Evolutionary conservation across 2,329 filamentous ascomycete species (phyloP).

Genomic region (Fusarium sp.): DNA sequence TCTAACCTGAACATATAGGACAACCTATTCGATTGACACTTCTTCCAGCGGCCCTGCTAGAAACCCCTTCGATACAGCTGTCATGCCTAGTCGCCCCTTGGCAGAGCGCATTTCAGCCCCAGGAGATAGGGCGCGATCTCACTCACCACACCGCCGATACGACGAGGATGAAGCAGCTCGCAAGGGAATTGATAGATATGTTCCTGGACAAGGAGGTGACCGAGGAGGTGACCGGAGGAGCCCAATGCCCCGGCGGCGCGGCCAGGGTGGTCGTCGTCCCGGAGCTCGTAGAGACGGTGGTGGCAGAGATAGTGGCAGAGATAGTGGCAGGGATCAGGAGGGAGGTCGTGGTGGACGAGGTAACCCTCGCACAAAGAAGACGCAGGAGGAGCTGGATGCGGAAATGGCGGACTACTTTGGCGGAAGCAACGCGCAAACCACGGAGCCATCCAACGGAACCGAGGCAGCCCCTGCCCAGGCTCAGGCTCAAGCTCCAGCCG

Average conservation of each 20-base stretch:
- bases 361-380: conserved; percentile 79
- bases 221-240: conserved; percentile 63
- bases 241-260: conserved; percentile 65
- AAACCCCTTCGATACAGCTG: conserved; percentile 68
- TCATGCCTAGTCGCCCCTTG: conserved; percentile 67
- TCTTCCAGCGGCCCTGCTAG: conserved; percentile 62
- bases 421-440: conserved; percentile 53
- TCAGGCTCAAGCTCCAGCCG: conserved; percentile 42
- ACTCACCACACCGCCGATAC: conserved; percentile 61
- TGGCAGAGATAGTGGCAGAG: conserved; percentile 51
- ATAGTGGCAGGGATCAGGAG: conserved; percentile 49
- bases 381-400: conserved; percentile 91
- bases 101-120: conserved; percentile 71
- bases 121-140: conserved; percentile 71
- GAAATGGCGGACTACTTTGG: conserved; percentile 97
- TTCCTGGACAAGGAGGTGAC: conserved; percentile 70
- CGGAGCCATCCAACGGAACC: conserved; percentile 43
- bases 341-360: conserved; percentile 55
- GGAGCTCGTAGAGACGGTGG: conserved; percentile 53
- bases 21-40: conserved; percentile 84
- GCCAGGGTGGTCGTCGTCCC: conserved; percentile 61
- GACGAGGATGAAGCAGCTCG: conserved; percentile 70
- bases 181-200: conserved; percentile 82
- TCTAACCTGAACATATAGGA: conserved; percentile 56
- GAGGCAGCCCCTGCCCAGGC: conserved; percentile 46